phyloP scores from a whole-genome alignment of 2,329 filamentous ascomycete genomes.

The Ophiocordyceps unilateralis region DNA sequence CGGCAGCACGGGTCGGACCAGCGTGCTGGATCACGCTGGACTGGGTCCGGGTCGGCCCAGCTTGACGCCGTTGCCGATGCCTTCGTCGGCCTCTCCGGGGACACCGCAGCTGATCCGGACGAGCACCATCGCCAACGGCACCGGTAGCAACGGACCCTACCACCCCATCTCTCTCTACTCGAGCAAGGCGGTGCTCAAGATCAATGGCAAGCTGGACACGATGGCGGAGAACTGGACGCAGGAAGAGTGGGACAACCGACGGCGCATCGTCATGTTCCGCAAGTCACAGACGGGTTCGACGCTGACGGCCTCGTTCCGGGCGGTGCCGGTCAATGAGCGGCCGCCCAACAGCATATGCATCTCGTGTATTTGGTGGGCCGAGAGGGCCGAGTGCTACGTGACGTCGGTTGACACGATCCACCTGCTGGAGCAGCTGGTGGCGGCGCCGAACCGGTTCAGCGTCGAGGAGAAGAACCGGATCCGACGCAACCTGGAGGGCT shows the following conservation, averaged over 20 bases:
- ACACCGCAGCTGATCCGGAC: constrained; percentile 36
- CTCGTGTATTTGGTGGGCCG: constrained; percentile 94
- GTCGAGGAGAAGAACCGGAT: constrained; percentile 99
- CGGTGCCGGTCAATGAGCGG: constrained; percentile 63
- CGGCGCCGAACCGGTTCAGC: constrained; percentile 57
- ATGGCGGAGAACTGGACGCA: constrained; percentile 74
- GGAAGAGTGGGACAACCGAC: constrained; percentile 63
- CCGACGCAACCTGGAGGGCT: constrained; percentile 85
- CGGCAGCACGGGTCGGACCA: constrained; percentile 21
- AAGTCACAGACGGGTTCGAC: constrained; percentile 69
- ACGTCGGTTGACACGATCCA: constrained; percentile 95
- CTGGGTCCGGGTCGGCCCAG: constrained; percentile 24
- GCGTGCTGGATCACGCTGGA: constrained; percentile 20
- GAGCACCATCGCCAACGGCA: constrained; percentile 29
- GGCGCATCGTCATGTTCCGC: constrained; percentile 77
- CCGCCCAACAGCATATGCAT: constrained; percentile 78
- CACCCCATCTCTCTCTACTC: constrained; percentile 71
- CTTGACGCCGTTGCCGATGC: constrained; percentile 30
- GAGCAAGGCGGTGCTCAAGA: constrained; percentile 68
- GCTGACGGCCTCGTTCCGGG: constrained; percentile 62
- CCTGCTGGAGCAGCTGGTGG: constrained; percentile 81
- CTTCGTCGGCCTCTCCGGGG: constrained; percentile 17
- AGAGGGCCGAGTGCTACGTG: constrained; percentile 79
- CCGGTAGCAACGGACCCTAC: constrained; percentile 30
- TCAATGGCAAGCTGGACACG: constrained; percentile 65